Percentiles rank a stretch among this genome's conserved stretches.
phyloP scores from a whole-genome alignment of 2,329 filamentous ascomycete genomes.

The Colletotrichum cereale region DNA sequence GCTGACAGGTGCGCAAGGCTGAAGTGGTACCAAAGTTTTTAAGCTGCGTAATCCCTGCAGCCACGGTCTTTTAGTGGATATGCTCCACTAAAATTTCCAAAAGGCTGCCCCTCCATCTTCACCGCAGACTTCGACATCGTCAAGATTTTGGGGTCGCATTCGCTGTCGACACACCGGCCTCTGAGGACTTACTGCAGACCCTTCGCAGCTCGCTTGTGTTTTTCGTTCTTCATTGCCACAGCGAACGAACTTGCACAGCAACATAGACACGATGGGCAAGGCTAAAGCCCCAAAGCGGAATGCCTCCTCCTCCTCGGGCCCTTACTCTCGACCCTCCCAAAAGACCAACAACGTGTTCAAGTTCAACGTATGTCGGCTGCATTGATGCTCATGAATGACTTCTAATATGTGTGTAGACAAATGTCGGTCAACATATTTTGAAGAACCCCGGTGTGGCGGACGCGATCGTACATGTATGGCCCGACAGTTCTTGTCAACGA shows the following conservation, averaged over 20 bases:
- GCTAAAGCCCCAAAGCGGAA: slow-evolving; percentile 65
- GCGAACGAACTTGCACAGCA: not conserved
- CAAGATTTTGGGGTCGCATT: slow-evolving; percentile 18
- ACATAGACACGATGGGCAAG: slow-evolving; percentile 62
- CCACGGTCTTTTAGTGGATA: slow-evolving; percentile 19
- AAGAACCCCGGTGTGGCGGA: slow-evolving; percentile 91
- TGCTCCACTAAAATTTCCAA: slow-evolving; percentile 41
- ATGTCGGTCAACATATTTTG: slow-evolving; percentile 77
- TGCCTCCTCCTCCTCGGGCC: slow-evolving; percentile 50
- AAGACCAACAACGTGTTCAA: slow-evolving; percentile 88
- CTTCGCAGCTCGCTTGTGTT: not conserved
- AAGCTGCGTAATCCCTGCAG: slow-evolving; percentile 38
- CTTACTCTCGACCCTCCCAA: slow-evolving; percentile 39
- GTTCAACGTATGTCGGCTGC: slow-evolving; percentile 78
- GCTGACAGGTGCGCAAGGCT: slow-evolving; percentile 37
- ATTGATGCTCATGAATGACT: slow-evolving; percentile 53
- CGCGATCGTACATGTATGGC: slow-evolving; percentile 63
- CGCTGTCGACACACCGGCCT: not conserved
- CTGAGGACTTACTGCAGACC: not conserved
- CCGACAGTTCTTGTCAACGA: not conserved
- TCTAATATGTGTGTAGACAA: slow-evolving; percentile 28
- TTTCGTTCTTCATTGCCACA: too few species aligned
- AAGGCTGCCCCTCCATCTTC: slow-evolving; percentile 41
- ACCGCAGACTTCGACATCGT: slow-evolving; percentile 37
- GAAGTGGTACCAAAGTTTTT: slow-evolving; percentile 39